Evolutionary conservation across 1,139 yeast species (phyloP), one percentile per base, ranked within the genome.

Genomic region (Pichia sp.): DNA sequence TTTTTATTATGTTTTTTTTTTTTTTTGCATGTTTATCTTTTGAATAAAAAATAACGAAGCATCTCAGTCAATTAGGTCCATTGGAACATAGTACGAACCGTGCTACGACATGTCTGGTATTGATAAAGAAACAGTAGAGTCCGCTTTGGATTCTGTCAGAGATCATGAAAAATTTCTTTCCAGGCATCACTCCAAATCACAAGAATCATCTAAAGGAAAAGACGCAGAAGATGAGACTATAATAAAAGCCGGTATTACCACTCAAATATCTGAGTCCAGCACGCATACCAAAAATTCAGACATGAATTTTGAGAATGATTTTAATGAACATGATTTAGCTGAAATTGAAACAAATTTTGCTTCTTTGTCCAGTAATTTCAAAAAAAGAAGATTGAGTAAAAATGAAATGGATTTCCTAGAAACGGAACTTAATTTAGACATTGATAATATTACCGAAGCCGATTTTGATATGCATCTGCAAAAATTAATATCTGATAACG

Each of bases 381-480:
- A 45, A 27, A 47, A 39, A 10, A 40, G 50, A 34, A 40, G 50
- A 28, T 35, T 47, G 2, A 46, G 49, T 32, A 48, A 48, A 31
- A 42, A 45, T 36, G 57, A 51, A 26, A 40, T 57, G 44, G 60
- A 55, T 32, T 55, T 55, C 36, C 40, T 55, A 28, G 52, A 58
- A 11, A 45, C 57, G 5, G 57, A 54, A 29, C 39, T 57, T 27
- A 57, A 54, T 10, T 46, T 56, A 38, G 49, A 55, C 37, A 49
- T 57, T 37, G 60, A 55, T 10, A 51, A 46, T 29, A 52, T 58
- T 39, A 51, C 55, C 28, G 61, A 56, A 40, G 60, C 58, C 23
- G 63, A 59, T 41, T 53, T 59, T 41, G 57, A 53, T 44, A 43
- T 52, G 11, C 61, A 58, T 46, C 40, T 59, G 9, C 60, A 57